Evolutionary conservation across 345 rosid genomes (phyloP).

Genomic region (Camelina hispida): DNA sequence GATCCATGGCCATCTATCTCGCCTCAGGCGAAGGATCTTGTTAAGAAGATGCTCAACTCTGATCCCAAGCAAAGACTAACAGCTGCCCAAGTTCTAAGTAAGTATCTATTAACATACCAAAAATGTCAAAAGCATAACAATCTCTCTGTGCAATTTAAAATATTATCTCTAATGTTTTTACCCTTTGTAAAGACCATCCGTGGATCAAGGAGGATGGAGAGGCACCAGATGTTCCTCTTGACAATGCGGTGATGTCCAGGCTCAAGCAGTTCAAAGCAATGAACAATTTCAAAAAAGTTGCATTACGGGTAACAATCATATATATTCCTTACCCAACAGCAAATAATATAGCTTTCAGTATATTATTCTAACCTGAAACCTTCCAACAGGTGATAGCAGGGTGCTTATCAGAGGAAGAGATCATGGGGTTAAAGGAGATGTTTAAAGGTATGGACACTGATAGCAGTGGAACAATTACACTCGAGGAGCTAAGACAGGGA

Average conservation of each 20-base stretch:
- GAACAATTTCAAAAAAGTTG: conserved; percentile 83
- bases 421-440: conserved; percentile 69
- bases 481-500: conserved; percentile 66
- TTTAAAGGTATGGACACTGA: conserved; percentile 66
- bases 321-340: conserved; percentile 5
- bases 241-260: conserved; percentile 73
- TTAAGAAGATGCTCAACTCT: conserved; percentile 63
- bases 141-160: conserved; percentile 5
- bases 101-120: conserved; percentile 32
- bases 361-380: conserved; percentile 20
- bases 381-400: conserved; percentile 60
- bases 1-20: conserved; percentile 73
- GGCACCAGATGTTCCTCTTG: conserved; percentile 85
- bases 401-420: conserved; percentile 71
- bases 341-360: not conserved
- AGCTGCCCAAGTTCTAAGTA: conserved; percentile 64
- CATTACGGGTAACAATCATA: conserved; percentile 57
- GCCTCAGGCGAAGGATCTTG: conserved; percentile 65
- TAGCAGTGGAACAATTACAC: conserved; percentile 64
- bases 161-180: not conserved
- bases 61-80: conserved; percentile 67
- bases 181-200: conserved; percentile 56
- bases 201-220: conserved; percentile 88
- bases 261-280: conserved; percentile 84
- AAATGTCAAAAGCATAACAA: conserved; percentile 11